Evolutionary conservation across 1,139 yeast genomes (phyloP).

Genomic region (Blastobotrys capitulatus): DNA sequence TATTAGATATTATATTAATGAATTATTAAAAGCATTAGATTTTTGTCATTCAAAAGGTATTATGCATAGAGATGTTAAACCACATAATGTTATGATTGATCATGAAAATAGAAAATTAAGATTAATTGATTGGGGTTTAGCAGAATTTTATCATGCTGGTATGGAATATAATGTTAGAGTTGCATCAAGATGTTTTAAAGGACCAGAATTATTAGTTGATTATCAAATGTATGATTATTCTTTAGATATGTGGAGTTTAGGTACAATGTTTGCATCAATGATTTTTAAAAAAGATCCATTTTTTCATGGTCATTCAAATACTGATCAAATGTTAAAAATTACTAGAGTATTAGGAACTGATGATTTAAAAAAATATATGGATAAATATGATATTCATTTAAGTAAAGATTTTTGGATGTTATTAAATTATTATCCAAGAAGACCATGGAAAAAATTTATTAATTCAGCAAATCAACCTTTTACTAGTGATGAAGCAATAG

Average conservation of each 20-base stretch:
- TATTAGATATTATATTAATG: conserved; percentile 82
- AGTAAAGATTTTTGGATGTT: conserved; percentile 68
- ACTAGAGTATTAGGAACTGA: conserved; percentile 91
- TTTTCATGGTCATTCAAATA: conserved; percentile 93
- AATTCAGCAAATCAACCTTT: conserved; percentile 68
- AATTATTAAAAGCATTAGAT: conserved; percentile 83
- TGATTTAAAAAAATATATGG: conserved; percentile 65
- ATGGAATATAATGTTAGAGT: conserved; percentile 95
- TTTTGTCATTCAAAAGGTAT: conserved; percentile 96
- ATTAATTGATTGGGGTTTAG: conserved; percentile 97
- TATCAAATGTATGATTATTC: conserved; percentile 92
- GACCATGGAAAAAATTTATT: conserved; percentile 84
- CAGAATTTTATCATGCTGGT: conserved; percentile 94
- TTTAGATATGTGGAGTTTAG: conserved; percentile 93
- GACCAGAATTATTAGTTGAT: conserved; percentile 95
- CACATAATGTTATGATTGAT: conserved; percentile 98
- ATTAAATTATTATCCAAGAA: conserved; percentile 64
- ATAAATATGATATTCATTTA: conserved; percentile 69
- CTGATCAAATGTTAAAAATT: conserved; percentile 92
- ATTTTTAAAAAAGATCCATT: conserved; percentile 95
- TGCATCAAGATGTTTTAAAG: conserved; percentile 96
- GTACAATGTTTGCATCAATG: conserved; percentile 97
- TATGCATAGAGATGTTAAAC: conserved; percentile 98
- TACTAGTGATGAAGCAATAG: conserved; percentile 67
- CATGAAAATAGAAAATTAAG: conserved; percentile 66